Percentiles rank a stretch among this genome's conserved stretches.
Evolutionary conservation across 805 yeast genomes (phyloP).

Genomic region (Kregervanrija fluxuum): DNA sequence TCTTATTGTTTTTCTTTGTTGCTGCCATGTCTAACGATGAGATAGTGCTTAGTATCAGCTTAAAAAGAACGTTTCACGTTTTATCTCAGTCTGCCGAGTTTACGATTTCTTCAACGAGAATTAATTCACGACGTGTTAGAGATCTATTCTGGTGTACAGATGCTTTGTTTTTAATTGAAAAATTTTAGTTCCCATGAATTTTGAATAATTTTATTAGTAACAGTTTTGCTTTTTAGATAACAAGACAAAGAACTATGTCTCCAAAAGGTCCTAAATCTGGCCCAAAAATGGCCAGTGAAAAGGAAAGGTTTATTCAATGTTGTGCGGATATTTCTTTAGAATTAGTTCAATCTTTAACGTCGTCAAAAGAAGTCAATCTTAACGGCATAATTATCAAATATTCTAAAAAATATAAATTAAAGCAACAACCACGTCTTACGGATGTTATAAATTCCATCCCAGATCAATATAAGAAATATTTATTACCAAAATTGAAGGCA

Average conservation of each 20-base stretch:
- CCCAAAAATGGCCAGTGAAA: constrained; percentile 78
- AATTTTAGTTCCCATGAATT: background rate
- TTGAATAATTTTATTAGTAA: background rate
- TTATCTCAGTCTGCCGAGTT: too few species aligned
- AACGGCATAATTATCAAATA: constrained; percentile 82
- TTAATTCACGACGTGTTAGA: background rate
- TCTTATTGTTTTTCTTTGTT: constrained; percentile 2
- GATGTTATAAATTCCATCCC: constrained; percentile 95
- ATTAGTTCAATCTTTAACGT: constrained; percentile 67
- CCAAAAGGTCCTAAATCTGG: constrained; percentile 34
- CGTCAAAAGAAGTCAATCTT: constrained; percentile 73
- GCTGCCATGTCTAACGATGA: background rate
- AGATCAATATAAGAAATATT: constrained; percentile 86
- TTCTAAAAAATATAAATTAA: constrained; percentile 85
- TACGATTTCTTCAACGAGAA: too few species aligned
- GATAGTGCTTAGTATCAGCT: too few species aligned
- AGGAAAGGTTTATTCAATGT: constrained; percentile 86
- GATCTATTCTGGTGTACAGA: background rate
- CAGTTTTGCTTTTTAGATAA: background rate
- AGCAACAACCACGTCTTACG: constrained; percentile 88
- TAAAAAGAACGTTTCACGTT: too few species aligned
- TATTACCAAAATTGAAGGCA: constrained; percentile 92
- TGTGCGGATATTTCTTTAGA: constrained; percentile 89
- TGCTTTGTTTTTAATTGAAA: background rate
- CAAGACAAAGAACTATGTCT: background rate